A percentile compares a stretch with the other conserved stretches of the same genome.
Evolutionary conservation across 129 eudicot genomes (phyloP).

Genomic region (Centaurea solstitialis): DNA sequence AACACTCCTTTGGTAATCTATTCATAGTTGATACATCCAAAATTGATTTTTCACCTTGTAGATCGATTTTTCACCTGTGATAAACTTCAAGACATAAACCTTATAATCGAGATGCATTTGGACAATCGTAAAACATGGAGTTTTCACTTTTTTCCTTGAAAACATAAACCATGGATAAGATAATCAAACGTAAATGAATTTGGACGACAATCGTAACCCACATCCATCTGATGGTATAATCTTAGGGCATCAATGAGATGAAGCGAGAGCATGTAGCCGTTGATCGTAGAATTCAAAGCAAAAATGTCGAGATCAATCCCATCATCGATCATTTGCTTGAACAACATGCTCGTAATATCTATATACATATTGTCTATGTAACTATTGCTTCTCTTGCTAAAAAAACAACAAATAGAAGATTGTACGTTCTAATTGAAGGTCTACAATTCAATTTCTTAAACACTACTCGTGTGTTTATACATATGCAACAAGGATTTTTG

Average conservation of each 20-base stretch:
- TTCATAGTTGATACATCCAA: no score
- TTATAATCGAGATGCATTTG: no score
- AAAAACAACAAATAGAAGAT: constrained; percentile 74
- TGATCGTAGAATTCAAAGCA: constrained; percentile 78
- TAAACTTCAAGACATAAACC: no score
- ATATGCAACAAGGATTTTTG: constrained; percentile 3
- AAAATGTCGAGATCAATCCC: constrained; percentile 80
- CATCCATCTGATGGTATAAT: constrained; percentile 92
- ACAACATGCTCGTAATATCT: constrained; percentile 70
- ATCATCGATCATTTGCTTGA: constrained; percentile 83
- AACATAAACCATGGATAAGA: constrained; percentile 83
- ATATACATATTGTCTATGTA: constrained; percentile 74
- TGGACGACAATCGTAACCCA: constrained; percentile 65
- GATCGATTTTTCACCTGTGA: no score
- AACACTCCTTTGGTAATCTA: no score
- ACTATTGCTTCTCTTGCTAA: constrained; percentile 64
- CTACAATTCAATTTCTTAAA: constrained; percentile 55
- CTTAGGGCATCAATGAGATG: constrained; percentile 84
- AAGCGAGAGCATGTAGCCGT: constrained; percentile 83
- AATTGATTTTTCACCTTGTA: no score
- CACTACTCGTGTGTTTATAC: constrained; percentile 66
- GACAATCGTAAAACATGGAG: no score
- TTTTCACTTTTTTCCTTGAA: constrained; percentile 58
- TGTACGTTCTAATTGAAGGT: constrained; percentile 79
- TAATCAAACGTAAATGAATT: constrained; percentile 72